Percentiles rank a stretch among this genome's conserved stretches.
Conservation (phyloP, 768 basidiomycete species). For the Naganishia onofrii region DNA sequence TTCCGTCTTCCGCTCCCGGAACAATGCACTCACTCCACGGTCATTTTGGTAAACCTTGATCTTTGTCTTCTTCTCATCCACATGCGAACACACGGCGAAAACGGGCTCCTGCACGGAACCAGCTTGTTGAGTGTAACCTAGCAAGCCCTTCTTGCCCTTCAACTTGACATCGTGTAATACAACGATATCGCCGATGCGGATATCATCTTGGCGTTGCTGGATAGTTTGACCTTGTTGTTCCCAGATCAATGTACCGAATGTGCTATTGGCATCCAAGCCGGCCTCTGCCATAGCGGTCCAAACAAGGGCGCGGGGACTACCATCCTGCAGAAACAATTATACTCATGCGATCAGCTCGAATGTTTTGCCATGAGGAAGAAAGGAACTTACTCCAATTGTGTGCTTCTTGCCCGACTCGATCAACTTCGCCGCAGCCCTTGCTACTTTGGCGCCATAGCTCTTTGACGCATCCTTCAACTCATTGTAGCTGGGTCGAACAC, state of each 20-base stretch:
- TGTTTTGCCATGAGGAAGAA: background rate
- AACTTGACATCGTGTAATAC: conserved; percentile 72
- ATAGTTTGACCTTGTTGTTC: conserved; percentile 67
- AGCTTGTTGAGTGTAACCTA: conserved; percentile 65
- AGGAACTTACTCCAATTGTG: conserved; percentile 61
- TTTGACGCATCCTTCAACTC: conserved; percentile 70
- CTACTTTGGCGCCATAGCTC: conserved; percentile 70
- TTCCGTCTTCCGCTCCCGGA: background rate
- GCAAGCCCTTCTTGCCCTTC: conserved; percentile 73
- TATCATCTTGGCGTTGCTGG: conserved; percentile 68
- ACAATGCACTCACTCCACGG: conserved; percentile 61
- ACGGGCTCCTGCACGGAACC: conserved; percentile 61
- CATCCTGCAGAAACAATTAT: conserved; percentile 57
- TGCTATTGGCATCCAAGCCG: conserved; percentile 53
- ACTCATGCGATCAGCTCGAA: background rate
- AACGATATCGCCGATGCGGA: conserved; percentile 74
- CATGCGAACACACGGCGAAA: conserved; percentile 74
- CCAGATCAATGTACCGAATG: conserved; percentile 70
- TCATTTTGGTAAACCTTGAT: conserved; percentile 81
- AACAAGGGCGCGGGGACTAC: conserved; percentile 77
- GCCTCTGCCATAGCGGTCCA: conserved; percentile 64
- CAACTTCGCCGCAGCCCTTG: conserved; percentile 66
- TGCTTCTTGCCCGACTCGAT: conserved; percentile 73
- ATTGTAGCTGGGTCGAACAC: conserved; percentile 55
- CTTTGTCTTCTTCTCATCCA: conserved; percentile 83